Evolutionary conservation across 768 basidiomycete species (phyloP).

Genomic region (Russula dissimulans): DNA sequence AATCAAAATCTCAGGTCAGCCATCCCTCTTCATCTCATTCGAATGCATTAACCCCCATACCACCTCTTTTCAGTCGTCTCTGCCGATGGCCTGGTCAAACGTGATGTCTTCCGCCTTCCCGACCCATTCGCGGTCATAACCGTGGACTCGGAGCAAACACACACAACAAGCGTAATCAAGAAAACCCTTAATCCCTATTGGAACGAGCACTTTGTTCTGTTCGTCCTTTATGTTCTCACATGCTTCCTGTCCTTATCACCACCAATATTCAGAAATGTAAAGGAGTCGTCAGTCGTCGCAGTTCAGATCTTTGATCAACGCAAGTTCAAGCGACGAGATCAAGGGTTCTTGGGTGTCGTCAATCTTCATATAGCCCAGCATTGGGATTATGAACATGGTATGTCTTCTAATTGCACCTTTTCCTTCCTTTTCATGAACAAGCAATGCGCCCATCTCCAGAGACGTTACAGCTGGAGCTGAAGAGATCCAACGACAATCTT

Average conservation of each 20-base stretch:
- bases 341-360: constrained; percentile 96
- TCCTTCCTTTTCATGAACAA: neutral
- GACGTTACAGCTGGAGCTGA: constrained; percentile 93
- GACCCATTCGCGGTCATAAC: constrained; percentile 99
- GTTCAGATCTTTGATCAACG: constrained; percentile 99
- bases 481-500: constrained; percentile 98
- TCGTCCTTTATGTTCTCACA: constrained; percentile 24
- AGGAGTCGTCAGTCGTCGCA: constrained; percentile 94
- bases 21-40: neutral
- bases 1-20: constrained; percentile 68
- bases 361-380: constrained; percentile 88
- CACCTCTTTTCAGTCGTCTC: constrained; percentile 75
- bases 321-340: constrained; percentile 97
- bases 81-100: constrained; percentile 87
- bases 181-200: constrained; percentile 93
- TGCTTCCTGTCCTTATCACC: constrained; percentile 5
- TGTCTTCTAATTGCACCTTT: neutral
- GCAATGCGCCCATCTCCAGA: constrained; percentile 32
- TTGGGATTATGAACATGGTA: constrained; percentile 90
- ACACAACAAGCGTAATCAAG: constrained; percentile 95
- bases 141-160: constrained; percentile 95
- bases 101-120: constrained; percentile 92
- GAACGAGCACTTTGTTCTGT: constrained; percentile 99
- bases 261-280: constrained; percentile 59
- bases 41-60: neutral